phyloP scores from a whole-genome alignment of 257 asterid genomes.

The Lantana camara region DNA sequence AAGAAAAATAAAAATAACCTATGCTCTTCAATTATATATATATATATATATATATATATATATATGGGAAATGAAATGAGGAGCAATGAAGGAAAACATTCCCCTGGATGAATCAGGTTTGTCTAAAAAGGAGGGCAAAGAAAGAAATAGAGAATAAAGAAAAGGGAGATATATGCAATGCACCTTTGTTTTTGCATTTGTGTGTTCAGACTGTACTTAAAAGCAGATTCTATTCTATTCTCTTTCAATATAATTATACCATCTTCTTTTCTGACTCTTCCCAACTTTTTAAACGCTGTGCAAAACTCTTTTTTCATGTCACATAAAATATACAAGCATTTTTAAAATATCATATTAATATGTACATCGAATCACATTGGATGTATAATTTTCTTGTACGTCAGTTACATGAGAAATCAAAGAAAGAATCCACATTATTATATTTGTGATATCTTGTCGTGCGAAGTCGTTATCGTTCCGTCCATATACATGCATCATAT shows the following conservation, averaged over 20 bases:
- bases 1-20: too few relatives aligned
- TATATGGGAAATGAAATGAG: constrained; percentile 6
- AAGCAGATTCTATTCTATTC: constrained; percentile 47
- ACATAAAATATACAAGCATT: too few relatives aligned
- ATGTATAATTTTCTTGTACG: too few relatives aligned
- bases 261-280: constrained; percentile 9
- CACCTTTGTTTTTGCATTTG: constrained; percentile 36
- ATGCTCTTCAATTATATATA: background rate
- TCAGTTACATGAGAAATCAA: too few relatives aligned
- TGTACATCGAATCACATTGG: too few relatives aligned
- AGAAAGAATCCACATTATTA: too few relatives aligned
- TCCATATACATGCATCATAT: too few relatives aligned
- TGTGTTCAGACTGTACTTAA: constrained; percentile 34
- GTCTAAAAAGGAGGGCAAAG: constrained; percentile 41
- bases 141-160: background rate
- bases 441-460: too few relatives aligned
- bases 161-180: background rate
- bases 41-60: background rate
- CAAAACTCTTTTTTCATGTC: too few relatives aligned
- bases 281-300: background rate
- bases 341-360: too few relatives aligned
- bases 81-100: constrained; percentile 42
- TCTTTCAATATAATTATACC: constrained; percentile 12
- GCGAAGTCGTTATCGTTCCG: too few relatives aligned
- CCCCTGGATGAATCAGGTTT: constrained; percentile 43